Percentiles rank a stretch among this genome's conserved stretches.
Conservation (phyloP, 2,329 filamentous ascomycete genomes). For the Orbilia ellipsospora region DNA sequence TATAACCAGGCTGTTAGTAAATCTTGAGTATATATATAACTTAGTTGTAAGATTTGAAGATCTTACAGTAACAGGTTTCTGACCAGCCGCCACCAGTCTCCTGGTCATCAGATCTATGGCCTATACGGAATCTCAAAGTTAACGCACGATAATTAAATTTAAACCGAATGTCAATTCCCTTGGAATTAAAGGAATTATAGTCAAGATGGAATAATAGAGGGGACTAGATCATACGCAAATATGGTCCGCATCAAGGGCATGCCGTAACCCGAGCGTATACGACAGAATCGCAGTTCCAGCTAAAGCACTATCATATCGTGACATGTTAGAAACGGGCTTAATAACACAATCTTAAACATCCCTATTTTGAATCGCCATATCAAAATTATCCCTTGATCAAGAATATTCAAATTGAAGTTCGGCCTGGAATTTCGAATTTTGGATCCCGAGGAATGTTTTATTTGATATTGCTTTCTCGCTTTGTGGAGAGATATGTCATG, state of each 20-base stretch:
- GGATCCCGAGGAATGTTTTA: not conserved
- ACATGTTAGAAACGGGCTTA: too few relatives aligned
- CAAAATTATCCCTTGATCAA: too few relatives aligned
- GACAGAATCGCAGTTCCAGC: slow-evolving; percentile 84
- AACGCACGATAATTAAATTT: not conserved
- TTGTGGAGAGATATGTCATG: too few relatives aligned
- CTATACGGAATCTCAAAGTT: slow-evolving; percentile 57
- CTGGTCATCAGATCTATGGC: slow-evolving; percentile 97
- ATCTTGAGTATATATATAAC: not conserved
- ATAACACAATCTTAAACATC: too few relatives aligned
- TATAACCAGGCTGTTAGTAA: too few relatives aligned
- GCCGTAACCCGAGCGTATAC: slow-evolving; percentile 87
- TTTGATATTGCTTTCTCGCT: not conserved
- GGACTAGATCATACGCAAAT: slow-evolving; percentile 68
- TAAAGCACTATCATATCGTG: slow-evolving; percentile 66
- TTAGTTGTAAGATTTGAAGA: not conserved
- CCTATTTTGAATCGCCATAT: too few relatives aligned
- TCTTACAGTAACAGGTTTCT: slow-evolving; percentile 79
- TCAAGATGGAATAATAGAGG: too few relatives aligned
- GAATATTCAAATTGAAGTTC: not conserved
- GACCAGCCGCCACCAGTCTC: slow-evolving; percentile 83
- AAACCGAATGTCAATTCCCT: not conserved
- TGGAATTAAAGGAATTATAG: too few relatives aligned
- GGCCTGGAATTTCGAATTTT: not conserved
- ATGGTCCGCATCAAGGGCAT: slow-evolving; percentile 98